Base-by-base conservation (phyloP, 2,329 filamentous ascomycete genomes). In the Myriosclerotinia duriaeana region DNA sequence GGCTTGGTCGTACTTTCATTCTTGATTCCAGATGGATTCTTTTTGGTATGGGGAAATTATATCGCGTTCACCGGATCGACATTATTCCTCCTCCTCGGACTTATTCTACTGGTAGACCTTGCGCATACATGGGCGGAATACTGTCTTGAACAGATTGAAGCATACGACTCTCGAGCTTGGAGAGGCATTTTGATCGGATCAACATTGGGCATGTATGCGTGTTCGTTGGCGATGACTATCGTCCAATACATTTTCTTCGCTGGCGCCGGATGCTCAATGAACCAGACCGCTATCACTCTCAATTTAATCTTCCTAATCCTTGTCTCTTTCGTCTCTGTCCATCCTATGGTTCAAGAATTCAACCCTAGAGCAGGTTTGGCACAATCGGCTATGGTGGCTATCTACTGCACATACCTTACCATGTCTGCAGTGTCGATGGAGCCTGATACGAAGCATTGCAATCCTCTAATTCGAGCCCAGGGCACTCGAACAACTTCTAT, bases 361-460 rank as follows among this genome's bases (percentile, higher is more conserved):
- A 99, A 99, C 78, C 88, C 93, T 58, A 93, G 94, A 76, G 95
- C 95, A 53, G 95, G 95, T 59, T 84, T 99, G 67, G 95, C 95
- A n/a, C 95, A 99, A 77, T 93, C 93, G 53, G 94, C 95, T 69
- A 97, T 98, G 86, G 95, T 99, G 54, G 92, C 93, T 22, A 87
- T 97, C 67, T 99, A 99, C 83, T 99, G 95, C 85, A 98, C 95
- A 53, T 99, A 99, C 77, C 86, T 99, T 65, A 99, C 95, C 72
- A 92, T 99, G 88, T 97, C 93, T 2, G 95, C 95, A 36, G 95
- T 99, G 1, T 96, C 93, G 65, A 98, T 99, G 95, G 94, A 99
- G 75, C 95, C 95, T 0, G 94, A 98, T 78, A 88, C 97, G 81
- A 89, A 91, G 73, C 85, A 91, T 71, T 99, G 95, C 86, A 99